Base-by-base conservation (phyloP, 768 basidiomycete species). In the Leccinum arenicola region DNA sequence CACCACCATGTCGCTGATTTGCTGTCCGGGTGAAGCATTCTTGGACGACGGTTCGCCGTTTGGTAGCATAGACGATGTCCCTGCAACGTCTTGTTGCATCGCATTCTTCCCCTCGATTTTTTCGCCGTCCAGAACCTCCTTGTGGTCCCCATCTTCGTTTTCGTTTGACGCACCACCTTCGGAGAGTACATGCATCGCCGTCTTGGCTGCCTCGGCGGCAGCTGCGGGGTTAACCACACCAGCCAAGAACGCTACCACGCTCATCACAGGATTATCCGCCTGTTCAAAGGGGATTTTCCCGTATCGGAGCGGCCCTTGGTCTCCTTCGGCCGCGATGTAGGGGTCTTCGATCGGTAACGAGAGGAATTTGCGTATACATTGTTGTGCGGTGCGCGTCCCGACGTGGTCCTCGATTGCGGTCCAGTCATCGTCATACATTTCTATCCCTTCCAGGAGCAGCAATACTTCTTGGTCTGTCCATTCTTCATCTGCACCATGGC, bases 351-450 rank as follows among this genome's bases (percentile, higher is more conserved):
- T 99, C 1, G 97, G 97, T 33, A 98, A 76, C 70, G 93, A 89
- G 49, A 99, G 78, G 84, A 99, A 99, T 70, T 94, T 91, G 66
- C 89, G 86, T 66, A 99, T 89, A 71, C 97, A 98, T 72, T 97
- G 93, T 67, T 98, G 95, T 23, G 93, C 88, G 3, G 88, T 87
- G 48, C 96, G 81, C 25, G 94, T 91, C 12, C 89, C 91, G 50
- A 99, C 95, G 70, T 98, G 95, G 64, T 94, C 91, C 64, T 95
- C 89, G 62, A 98, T 87, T 52, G 85, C 82, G 21, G 86, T 85
- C 96, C 96, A 99, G 68, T 98, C 96, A 68, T 98, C 96, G 64
- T 97, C 94, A 72, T 87, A 93, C 93, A 99, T 97, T 75, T 99
- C 97, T 47, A 99, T 84, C 15, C 88, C 97, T 72, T 99, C 97